A percentile compares a stretch with the other conserved stretches of the same genome.
Conservation (phyloP, 2,329 filamentous ascomycete genomes). For the Emmonsiellopsis sp. region DNA sequence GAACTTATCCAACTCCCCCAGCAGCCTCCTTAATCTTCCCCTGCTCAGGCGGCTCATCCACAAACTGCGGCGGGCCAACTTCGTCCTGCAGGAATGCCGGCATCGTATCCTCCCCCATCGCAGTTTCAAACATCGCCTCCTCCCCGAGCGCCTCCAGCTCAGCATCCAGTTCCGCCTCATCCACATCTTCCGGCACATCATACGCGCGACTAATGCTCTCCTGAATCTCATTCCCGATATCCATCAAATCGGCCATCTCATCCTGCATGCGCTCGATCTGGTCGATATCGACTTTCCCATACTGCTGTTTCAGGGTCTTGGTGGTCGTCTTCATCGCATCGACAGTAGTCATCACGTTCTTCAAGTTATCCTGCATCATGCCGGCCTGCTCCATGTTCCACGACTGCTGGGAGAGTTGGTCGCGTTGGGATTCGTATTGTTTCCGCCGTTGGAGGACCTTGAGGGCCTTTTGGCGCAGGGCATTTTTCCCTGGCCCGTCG, state of each 20-base stretch:
- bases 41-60: slow-evolving; percentile 76
- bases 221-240: slow-evolving; percentile 96
- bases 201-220: slow-evolving; percentile 86
- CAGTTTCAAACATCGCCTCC: slow-evolving; percentile 78
- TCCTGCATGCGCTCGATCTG: slow-evolving; percentile 97
- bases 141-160: slow-evolving; percentile 91
- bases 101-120: slow-evolving; percentile 51
- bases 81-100: slow-evolving; percentile 88
- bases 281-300: slow-evolving; percentile 94
- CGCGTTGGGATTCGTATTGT: slow-evolving; percentile 86
- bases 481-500: slow-evolving; percentile 85
- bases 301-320: slow-evolving; percentile 84
- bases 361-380: slow-evolving; percentile 97
- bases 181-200: slow-evolving; percentile 92
- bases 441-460: slow-evolving; percentile 90
- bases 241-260: slow-evolving; percentile 97
- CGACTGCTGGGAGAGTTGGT: slow-evolving; percentile 85
- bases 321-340: slow-evolving; percentile 97
- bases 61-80: slow-evolving; percentile 70
- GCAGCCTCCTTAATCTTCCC: slow-evolving; percentile 75
- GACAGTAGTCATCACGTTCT: slow-evolving; percentile 97
- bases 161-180: slow-evolving; percentile 91
- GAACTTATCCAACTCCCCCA: slow-evolving; percentile 24
- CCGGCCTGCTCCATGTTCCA: slow-evolving; percentile 99
- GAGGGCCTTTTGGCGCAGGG: slow-evolving; percentile 87